A percentile compares a stretch with the other conserved stretches of the same genome.
Evolutionary conservation across 495 filamentous ascomycete genomes (phyloP).

Genomic region (Talaromyces trachyspermus): DNA sequence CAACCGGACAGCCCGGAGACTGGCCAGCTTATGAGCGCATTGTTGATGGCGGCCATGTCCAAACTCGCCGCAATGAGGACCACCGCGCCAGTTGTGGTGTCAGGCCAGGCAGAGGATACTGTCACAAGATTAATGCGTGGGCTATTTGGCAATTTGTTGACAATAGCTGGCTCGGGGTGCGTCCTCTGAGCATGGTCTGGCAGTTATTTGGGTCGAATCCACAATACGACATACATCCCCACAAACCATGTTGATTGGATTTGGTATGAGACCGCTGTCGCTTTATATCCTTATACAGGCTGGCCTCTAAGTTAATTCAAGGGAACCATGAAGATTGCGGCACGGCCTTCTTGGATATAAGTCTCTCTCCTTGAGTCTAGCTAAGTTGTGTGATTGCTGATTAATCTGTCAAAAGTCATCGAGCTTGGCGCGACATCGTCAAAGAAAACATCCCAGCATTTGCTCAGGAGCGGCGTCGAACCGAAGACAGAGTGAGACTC

Average conservation of each 20-base stretch:
- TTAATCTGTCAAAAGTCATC: too few relatives aligned
- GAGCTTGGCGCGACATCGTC: too few relatives aligned
- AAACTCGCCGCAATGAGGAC: slow-evolving; percentile 22
- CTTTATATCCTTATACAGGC: slow-evolving; percentile 19
- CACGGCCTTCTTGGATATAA: too few relatives aligned
- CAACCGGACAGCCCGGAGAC: slow-evolving; percentile 6
- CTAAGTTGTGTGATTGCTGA: too few relatives aligned
- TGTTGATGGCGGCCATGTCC: slow-evolving; percentile 18
- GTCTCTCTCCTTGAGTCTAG: too few relatives aligned
- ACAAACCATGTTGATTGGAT: slow-evolving; percentile 13
- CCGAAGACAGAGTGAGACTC: too few relatives aligned
- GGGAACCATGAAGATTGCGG: slow-evolving; percentile 16
- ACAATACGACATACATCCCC: slow-evolving; percentile 15
- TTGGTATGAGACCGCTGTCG: slow-evolving; percentile 22
- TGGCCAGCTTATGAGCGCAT: slow-evolving; percentile 6
- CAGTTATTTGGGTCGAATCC: slow-evolving; percentile 18
- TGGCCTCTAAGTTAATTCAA: slow-evolving; percentile 19
- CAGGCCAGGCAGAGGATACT: slow-evolving; percentile 15
- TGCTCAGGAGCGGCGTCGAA: too few relatives aligned
- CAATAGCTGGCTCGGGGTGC: slow-evolving; percentile 21
- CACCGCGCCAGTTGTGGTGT: slow-evolving; percentile 9
- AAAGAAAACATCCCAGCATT: too few relatives aligned
- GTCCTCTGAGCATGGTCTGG: slow-evolving; percentile 23
- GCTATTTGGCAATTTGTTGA: slow-evolving; percentile 21
- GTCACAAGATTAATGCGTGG: slow-evolving; percentile 22